Percentiles rank a stretch among this genome's conserved stretches.
These are phyloP conservation scores for Zymoseptoria pseudotritici DNA, from an alignment of 2,329 filamentous ascomycete species.

Conservation along the genomic window DNA sequence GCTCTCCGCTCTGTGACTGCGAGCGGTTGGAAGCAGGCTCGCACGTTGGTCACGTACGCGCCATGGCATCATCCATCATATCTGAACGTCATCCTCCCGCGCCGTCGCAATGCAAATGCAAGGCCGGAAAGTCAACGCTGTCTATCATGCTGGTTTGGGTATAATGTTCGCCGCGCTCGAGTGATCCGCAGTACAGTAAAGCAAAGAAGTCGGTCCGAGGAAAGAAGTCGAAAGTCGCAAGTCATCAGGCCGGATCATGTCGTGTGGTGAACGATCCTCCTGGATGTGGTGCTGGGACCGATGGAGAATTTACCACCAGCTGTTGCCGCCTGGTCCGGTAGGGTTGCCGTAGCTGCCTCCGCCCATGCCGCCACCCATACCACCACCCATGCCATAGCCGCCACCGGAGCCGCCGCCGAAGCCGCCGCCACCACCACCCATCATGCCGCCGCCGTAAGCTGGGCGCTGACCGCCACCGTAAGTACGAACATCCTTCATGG, in stretches of 20 bases:
- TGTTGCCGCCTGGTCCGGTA: constrained; percentile 17
- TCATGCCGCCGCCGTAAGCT: constrained; percentile 58
- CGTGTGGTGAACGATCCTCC: constrained; percentile 1
- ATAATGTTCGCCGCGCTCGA: constrained; percentile 20
- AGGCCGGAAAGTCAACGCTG: constrained; percentile 20
- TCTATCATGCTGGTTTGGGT: constrained; percentile 23
- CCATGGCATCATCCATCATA: constrained; percentile 12
- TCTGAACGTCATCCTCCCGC: constrained; percentile 18
- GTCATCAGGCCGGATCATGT: constrained; percentile 4
- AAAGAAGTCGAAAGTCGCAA: constrained; percentile 10
- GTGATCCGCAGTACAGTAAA: constrained; percentile 16
- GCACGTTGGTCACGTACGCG: constrained; percentile 6
- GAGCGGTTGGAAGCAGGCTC: constrained; percentile 13
- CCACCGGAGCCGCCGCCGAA: constrained; percentile 3
- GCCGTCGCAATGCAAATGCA: constrained; percentile 19
- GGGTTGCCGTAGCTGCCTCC: constrained; percentile 18
- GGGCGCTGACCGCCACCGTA: constrained; percentile 38
- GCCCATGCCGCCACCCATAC: constrained; percentile 1
- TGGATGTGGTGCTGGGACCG: not conserved
- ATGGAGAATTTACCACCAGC: constrained; percentile 19
- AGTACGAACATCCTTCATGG: constrained; percentile 80
- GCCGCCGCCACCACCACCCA: constrained; percentile 37
- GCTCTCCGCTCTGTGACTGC: constrained; percentile 17
- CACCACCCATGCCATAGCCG: constrained; percentile 2
- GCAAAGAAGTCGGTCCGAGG: constrained; percentile 5